Conservation (phyloP, 2,329 filamentous ascomycete species). For the Whalleya microplaca region DNA sequence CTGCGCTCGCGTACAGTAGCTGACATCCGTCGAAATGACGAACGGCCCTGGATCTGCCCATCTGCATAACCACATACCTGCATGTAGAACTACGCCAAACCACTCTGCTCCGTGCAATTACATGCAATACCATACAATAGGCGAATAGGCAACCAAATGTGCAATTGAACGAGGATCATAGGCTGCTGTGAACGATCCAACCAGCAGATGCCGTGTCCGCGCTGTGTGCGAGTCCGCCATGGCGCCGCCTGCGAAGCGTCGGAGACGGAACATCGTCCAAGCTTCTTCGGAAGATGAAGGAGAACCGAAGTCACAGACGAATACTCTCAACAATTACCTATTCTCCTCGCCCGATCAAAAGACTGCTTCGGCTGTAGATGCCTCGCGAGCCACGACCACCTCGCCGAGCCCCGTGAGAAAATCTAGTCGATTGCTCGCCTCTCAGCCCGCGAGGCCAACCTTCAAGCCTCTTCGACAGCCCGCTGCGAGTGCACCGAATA, state of each 20-base stretch:
- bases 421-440: slow-evolving; percentile 17
- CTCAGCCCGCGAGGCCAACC: slow-evolving; percentile 28
- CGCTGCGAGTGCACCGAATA: slow-evolving; percentile 26
- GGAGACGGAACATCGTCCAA: slow-evolving; percentile 59
- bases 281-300: slow-evolving; percentile 55
- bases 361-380: slow-evolving; percentile 27
- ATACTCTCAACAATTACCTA: slow-evolving; percentile 58
- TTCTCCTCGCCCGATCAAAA: slow-evolving; percentile 55
- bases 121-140: too few species aligned
- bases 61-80: too few species aligned
- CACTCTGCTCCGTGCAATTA: not conserved
- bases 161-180: not conserved
- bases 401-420: slow-evolving; percentile 36
- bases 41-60: slow-evolving; percentile 2
- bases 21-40: slow-evolving; percentile 14
- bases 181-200: not conserved
- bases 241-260: slow-evolving; percentile 63
- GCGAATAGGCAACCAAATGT: too few species aligned
- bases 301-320: slow-evolving; percentile 42
- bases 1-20: slow-evolving; percentile 8
- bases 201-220: slow-evolving; percentile 31
- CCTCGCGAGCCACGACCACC: slow-evolving; percentile 13
- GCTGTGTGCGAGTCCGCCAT: slow-evolving; percentile 42
- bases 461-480: slow-evolving; percentile 33
- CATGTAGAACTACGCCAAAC: not conserved